Conservation (phyloP, 495 filamentous ascomycete genomes). For the Tuber indicum region DNA sequence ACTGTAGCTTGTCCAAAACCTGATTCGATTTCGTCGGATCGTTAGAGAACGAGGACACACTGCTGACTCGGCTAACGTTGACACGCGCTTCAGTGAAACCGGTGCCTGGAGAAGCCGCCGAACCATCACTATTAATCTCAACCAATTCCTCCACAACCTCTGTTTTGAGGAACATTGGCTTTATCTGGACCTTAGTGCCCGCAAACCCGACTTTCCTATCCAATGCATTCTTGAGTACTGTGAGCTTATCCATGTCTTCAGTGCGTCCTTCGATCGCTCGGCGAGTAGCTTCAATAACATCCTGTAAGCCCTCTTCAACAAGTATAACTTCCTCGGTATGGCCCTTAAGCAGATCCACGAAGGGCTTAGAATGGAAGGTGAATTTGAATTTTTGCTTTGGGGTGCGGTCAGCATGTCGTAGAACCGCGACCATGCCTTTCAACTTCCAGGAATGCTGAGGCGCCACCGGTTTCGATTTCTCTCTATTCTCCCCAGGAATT, state of each 20-base stretch:
- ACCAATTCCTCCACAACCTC: slow-evolving; percentile 52
- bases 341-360: slow-evolving; percentile 85
- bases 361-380: slow-evolving; percentile 94
- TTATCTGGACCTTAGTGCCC: slow-evolving; percentile 97
- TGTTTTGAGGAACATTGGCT: slow-evolving; percentile 90
- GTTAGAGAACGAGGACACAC: slow-evolving; percentile 8
- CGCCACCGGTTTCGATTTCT: slow-evolving; percentile 63
- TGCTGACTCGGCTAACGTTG: slow-evolving; percentile 31
- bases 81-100: slow-evolving; percentile 1
- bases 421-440: slow-evolving; percentile 96
- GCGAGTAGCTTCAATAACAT: slow-evolving; percentile 77
- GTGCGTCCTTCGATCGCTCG: slow-evolving; percentile 65
- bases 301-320: slow-evolving; percentile 81
- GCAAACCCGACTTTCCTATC: slow-evolving; percentile 88
- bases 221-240: slow-evolving; percentile 71
- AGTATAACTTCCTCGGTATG: slow-evolving; percentile 95
- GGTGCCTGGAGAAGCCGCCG: slow-evolving; percentile 2
- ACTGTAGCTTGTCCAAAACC: slow-evolving; percentile 81
- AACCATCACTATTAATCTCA: background rate
- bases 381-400: slow-evolving; percentile 99
- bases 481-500: slow-evolving; percentile 42
- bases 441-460: slow-evolving; percentile 95
- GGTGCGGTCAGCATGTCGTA: slow-evolving; percentile 91
- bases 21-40: slow-evolving; percentile 18
- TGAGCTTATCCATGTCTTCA: slow-evolving; percentile 83